A percentile compares a stretch with the other conserved stretches of the same genome.
These are phyloP conservation scores for Astrothelium macrocarpum DNA, from an alignment of 495 filamentous ascomycete species.

Conservation along the genomic window DNA sequence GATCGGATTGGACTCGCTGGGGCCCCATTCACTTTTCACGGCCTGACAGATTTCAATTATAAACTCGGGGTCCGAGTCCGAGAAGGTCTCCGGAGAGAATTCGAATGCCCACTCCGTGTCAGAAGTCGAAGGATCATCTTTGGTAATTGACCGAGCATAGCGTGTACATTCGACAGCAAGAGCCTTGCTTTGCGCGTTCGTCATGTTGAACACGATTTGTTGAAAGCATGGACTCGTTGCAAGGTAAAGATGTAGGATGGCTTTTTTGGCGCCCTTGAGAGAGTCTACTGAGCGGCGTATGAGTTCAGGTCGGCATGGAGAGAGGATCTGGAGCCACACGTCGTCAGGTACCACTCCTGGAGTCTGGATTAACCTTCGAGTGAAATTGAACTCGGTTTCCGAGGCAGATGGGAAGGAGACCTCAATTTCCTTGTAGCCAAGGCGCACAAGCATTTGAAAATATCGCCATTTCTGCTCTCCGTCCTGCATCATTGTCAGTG, in stretches of 20 bases:
- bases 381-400: slow-evolving; percentile 93
- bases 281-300: slow-evolving; percentile 87
- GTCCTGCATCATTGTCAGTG: slow-evolving; percentile 45
- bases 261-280: slow-evolving; percentile 83
- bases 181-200: slow-evolving; percentile 69
- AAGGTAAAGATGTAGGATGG: slow-evolving; percentile 93
- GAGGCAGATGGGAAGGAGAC: slow-evolving; percentile 92
- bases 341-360: slow-evolving; percentile 81
- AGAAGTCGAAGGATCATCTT: slow-evolving; percentile 71
- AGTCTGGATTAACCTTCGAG: slow-evolving; percentile 75
- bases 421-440: slow-evolving; percentile 98
- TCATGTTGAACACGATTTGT: slow-evolving; percentile 78
- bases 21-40: slow-evolving; percentile 92
- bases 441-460: slow-evolving; percentile 86
- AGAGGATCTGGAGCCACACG: slow-evolving; percentile 91
- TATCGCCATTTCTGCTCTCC: slow-evolving; percentile 89
- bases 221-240: slow-evolving; percentile 92
- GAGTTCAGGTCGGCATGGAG: slow-evolving; percentile 86
- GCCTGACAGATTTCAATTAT: slow-evolving; percentile 81
- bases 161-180: slow-evolving; percentile 81
- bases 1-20: slow-evolving; percentile 69
- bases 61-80: slow-evolving; percentile 78
- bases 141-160: slow-evolving; percentile 81
- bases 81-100: slow-evolving; percentile 96
- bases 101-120: slow-evolving; percentile 89